Evolutionary conservation across 2,329 filamentous ascomycete species (phyloP), one percentile per base, ranked within the genome.

Genomic region (Fusarium xylarioides): DNA sequence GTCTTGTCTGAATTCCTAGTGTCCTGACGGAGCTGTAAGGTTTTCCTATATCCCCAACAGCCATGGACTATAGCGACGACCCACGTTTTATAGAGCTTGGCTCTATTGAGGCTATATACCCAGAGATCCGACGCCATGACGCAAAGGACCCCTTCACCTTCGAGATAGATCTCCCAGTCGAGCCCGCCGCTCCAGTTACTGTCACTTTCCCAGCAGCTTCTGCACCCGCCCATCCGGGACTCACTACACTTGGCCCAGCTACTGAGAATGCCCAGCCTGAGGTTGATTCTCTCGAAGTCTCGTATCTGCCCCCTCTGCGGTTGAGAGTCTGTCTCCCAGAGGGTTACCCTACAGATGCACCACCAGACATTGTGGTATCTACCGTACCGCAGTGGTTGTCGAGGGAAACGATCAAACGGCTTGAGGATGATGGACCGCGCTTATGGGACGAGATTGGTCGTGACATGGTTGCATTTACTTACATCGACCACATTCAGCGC

Each of bases 371-470:
- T 40, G 70, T 79, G 18, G 81, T 92, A 40, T 86, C 86, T 14
- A 89, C 89, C 4, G 81, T 80, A 2, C 89, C 90, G 4, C 82
- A 84, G 63, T 92, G 91, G 91, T 81, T 93, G 11, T 83, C 88
- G 2, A 71, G 71, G 7, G 77, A 81, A 3, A 86, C 85, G 4
- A 79, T 90, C n/a, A 77, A 81, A 56, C 83, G 80, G 43, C 82
- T 92, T 16, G 83, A 89, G 75, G 78, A 81, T 8, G 86, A 90
- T 56, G 86, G 85, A 0, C 73, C 83, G 8, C 81, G 83, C 4
- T 79, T 92, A 54, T 93, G 91, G 91, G 88, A 91, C 72, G 89
- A 91, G 21, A 82, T 87, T 40, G 90, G 90, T 9, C 87, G 82
- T 46, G 87, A 88, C 75, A 87, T 87, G 79, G 86, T 91, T 28